Percentiles rank a stretch among this genome's conserved stretches.
These are phyloP conservation scores for Schizophyllum amplum DNA, from an alignment of 1,284 basidiomycete species.

Conservation along the genomic window DNA sequence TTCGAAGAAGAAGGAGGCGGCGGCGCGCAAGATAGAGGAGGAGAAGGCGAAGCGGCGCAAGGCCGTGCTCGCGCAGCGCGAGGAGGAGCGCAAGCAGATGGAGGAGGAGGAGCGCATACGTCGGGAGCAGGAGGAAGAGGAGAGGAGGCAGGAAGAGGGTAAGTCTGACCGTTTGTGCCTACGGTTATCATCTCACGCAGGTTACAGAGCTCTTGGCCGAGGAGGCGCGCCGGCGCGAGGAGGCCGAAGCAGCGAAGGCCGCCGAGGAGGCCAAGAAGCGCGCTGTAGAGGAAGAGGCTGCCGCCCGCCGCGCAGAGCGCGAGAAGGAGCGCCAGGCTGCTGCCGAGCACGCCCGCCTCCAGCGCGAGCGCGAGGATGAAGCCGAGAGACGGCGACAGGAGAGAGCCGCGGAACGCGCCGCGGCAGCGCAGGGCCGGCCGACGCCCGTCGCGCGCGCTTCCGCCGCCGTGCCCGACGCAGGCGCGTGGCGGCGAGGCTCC, in stretches of 20 bases:
- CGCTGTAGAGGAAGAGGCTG: conserved; percentile 51
- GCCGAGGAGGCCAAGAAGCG: conserved; percentile 48
- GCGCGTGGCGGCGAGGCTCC: conserved; percentile 32
- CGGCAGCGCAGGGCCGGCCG: conserved; percentile 17
- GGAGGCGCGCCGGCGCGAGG: conserved; percentile 40
- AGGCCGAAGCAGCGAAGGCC: conserved; percentile 41
- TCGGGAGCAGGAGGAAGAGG: conserved; percentile 35
- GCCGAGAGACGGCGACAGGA: conserved; percentile 45
- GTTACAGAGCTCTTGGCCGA: conserved; percentile 43
- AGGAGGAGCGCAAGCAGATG: conserved; percentile 42
- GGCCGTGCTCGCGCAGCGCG: conserved; percentile 45
- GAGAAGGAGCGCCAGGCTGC: conserved; percentile 62
- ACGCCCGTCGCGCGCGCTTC: conserved; percentile 8
- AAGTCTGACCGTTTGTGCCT: conserved; percentile 15
- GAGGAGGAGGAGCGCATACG: conserved; percentile 41
- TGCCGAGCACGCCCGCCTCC: conserved; percentile 49
- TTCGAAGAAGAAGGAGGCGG: conserved; percentile 50
- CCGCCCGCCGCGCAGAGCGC: conserved; percentile 49
- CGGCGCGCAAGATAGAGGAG: conserved; percentile 70
- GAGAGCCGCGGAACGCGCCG: conserved; percentile 21
- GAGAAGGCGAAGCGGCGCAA: conserved; percentile 76
- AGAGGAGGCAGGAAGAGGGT: conserved; percentile 45
- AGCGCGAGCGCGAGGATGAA: conserved; percentile 75
- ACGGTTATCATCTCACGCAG: conserved; percentile 4
- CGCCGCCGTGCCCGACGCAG: conserved; percentile 18